These are phyloP conservation scores for Nemania sp. DNA, from an alignment of 2,329 filamentous ascomycete species.

Conservation along the genomic window DNA sequence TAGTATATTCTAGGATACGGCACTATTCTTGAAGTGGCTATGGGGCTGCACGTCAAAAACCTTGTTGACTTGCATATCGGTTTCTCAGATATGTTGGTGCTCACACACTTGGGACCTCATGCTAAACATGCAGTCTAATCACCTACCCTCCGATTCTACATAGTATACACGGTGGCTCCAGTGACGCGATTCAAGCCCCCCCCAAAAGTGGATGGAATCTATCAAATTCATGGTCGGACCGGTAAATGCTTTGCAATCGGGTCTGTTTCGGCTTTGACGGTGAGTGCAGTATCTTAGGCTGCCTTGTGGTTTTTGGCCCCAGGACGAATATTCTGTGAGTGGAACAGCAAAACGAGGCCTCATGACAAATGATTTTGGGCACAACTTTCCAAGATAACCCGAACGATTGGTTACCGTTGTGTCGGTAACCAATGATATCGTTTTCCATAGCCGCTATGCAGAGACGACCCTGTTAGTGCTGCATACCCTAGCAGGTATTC, in stretches of 20 bases:
- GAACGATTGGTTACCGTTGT: conserved; percentile 33
- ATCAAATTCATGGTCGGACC: neutral
- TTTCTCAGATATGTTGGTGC: neutral
- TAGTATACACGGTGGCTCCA: too few species aligned
- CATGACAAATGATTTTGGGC: conserved; percentile 24
- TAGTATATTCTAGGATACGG: neutral
- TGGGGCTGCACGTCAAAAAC: neutral
- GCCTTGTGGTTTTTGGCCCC: conserved; percentile 11
- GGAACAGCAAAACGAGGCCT: neutral
- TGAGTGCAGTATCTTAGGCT: neutral
- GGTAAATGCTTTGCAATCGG: conserved; percentile 9
- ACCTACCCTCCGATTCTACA: too few species aligned
- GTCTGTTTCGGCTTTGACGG: neutral
- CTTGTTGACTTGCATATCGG: neutral
- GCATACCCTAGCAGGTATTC: too few species aligned
- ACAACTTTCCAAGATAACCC: neutral
- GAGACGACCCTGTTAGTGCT: conserved; percentile 4
- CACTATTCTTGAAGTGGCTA: conserved; percentile 1
- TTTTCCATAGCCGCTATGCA: conserved; percentile 17
- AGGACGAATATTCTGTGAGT: neutral
- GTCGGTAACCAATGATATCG: conserved; percentile 26
- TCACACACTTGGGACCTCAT: neutral
- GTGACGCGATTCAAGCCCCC: neutral
- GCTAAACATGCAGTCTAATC: neutral
- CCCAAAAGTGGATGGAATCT: conserved; percentile 7